A percentile compares a stretch with the other conserved stretches of the same genome.
phyloP scores from a whole-genome alignment of 2,329 filamentous ascomycete genomes.

The Nannizziopsis arthrosporioides region DNA sequence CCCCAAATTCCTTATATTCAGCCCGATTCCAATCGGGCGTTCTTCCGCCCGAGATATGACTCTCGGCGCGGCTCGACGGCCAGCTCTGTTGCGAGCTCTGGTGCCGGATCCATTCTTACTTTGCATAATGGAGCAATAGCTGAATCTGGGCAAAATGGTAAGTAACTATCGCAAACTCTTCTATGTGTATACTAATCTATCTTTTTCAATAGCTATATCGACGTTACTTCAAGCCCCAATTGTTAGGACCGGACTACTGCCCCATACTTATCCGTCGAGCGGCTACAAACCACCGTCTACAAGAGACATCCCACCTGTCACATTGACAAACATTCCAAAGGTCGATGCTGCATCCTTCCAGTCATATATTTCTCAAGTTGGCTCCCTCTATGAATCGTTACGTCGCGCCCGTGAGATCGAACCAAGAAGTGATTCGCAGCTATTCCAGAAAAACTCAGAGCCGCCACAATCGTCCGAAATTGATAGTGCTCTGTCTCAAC shows the following conservation, averaged over 20 bases:
- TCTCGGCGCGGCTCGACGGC: conserved; percentile 65
- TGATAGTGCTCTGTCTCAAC: conserved; percentile 37
- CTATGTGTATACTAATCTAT: background rate
- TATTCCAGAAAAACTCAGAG: conserved; percentile 36
- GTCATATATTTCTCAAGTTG: conserved; percentile 74
- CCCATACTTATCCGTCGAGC: conserved; percentile 60
- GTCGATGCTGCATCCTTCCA: conserved; percentile 71
- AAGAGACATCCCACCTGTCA: conserved; percentile 84
- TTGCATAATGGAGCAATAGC: conserved; percentile 45
- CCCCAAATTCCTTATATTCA: conserved; percentile 36
- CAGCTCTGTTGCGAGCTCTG: conserved; percentile 79
- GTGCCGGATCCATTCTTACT: conserved; percentile 65
- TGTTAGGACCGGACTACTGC: conserved; percentile 71
- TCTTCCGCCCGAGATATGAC: conserved; percentile 25
- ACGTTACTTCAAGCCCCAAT: conserved; percentile 64
- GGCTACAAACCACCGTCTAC: conserved; percentile 72
- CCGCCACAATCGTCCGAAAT: conserved; percentile 39
- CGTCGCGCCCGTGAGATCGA: conserved; percentile 69
- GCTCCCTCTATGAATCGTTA: conserved; percentile 77
- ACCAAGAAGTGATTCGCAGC: conserved; percentile 40
- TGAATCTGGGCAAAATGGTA: conserved; percentile 61
- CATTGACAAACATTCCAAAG: conserved; percentile 74
- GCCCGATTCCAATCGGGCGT: conserved; percentile 27
- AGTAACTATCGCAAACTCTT: conserved; percentile 18
- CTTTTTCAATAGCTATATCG: conserved; percentile 55